A percentile compares a stretch with the other conserved stretches of the same genome.
Conservation (phyloP, 2,329 filamentous ascomycete genomes). For the Colletotrichum nymphaeae region DNA sequence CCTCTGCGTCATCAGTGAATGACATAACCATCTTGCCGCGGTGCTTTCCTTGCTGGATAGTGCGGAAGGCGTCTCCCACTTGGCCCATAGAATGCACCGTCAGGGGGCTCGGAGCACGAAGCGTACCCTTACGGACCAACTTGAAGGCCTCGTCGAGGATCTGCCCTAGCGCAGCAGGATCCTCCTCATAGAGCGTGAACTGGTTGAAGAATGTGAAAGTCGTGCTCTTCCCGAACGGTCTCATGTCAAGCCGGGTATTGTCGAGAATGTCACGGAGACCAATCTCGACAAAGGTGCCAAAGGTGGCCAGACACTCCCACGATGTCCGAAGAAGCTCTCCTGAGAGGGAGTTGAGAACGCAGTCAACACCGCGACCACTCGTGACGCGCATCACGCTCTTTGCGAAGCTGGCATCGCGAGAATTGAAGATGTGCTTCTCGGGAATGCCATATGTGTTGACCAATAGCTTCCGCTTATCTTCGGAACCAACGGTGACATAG, state of each 20-base stretch:
- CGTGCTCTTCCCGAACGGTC: slow-evolving; percentile 51
- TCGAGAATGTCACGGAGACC: slow-evolving; percentile 51
- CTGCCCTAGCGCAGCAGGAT: slow-evolving; percentile 19
- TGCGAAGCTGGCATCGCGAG: slow-evolving; percentile 43
- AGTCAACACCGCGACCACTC: slow-evolving; percentile 41
- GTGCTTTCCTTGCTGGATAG: slow-evolving; percentile 52
- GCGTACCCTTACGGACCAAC: neutral
- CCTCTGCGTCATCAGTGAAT: neutral
- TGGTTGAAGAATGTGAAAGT: slow-evolving; percentile 48
- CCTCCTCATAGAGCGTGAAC: slow-evolving; percentile 4
- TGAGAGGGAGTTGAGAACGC: slow-evolving; percentile 50
- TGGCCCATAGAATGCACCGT: slow-evolving; percentile 31
- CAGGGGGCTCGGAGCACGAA: slow-evolving; percentile 29
- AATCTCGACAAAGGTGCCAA: slow-evolving; percentile 55
- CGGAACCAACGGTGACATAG: slow-evolving; percentile 45
- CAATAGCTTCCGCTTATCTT: slow-evolving; percentile 43
- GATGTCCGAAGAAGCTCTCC: slow-evolving; percentile 50
- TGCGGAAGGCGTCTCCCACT: slow-evolving; percentile 49
- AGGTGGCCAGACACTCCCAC: slow-evolving; percentile 52
- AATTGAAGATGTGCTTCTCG: slow-evolving; percentile 44
- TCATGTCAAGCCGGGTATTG: slow-evolving; percentile 55
- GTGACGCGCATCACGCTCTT: slow-evolving; percentile 40
- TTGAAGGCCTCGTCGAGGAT: slow-evolving; percentile 23
- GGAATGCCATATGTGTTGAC: slow-evolving; percentile 41
- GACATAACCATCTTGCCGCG: slow-evolving; percentile 53